Conservation (phyloP, 129 eudicot species). For the Cynara cardunculus region DNA sequence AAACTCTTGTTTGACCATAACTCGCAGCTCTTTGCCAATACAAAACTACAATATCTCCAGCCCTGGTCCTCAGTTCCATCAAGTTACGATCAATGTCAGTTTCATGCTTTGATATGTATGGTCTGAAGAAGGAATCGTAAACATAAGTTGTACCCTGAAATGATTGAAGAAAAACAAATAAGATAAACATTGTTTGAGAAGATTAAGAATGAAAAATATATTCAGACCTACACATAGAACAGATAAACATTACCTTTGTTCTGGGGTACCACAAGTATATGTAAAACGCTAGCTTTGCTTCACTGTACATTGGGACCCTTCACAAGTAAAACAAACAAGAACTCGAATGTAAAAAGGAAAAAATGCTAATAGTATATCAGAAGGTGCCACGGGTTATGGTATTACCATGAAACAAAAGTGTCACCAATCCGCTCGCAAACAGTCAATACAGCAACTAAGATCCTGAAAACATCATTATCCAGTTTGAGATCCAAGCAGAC, state of each 20-base stretch:
- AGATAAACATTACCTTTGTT: constrained; percentile 54
- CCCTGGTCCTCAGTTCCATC: constrained; percentile 32
- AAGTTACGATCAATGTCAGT: constrained; percentile 34
- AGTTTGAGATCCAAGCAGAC: neutral
- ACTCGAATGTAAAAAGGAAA: neutral
- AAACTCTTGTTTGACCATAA: constrained; percentile 75
- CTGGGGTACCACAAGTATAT: constrained; percentile 91
- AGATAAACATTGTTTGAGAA: neutral
- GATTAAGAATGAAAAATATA: neutral
- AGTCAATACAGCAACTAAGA: constrained; percentile 79
- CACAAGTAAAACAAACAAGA: constrained; percentile 21
- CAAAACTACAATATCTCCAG: constrained; percentile 41
- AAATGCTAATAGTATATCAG: neutral
- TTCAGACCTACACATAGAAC: neutral
- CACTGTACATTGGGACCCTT: constrained; percentile 98
- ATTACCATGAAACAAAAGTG: constrained; percentile 82
- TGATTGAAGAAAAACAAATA: constrained; percentile 7
- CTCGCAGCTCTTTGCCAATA: constrained; percentile 74
- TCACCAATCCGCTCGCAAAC: constrained; percentile 85
- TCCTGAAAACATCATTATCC: constrained; percentile 51
- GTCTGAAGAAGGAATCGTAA: constrained; percentile 30
- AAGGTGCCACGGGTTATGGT: neutral
- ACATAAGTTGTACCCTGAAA: constrained; percentile 85
- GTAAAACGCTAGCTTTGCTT: constrained; percentile 88
- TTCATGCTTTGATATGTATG: constrained; percentile 37